Conservation (phyloP, 306 rosid species). For the Calophaca sinica region DNA sequence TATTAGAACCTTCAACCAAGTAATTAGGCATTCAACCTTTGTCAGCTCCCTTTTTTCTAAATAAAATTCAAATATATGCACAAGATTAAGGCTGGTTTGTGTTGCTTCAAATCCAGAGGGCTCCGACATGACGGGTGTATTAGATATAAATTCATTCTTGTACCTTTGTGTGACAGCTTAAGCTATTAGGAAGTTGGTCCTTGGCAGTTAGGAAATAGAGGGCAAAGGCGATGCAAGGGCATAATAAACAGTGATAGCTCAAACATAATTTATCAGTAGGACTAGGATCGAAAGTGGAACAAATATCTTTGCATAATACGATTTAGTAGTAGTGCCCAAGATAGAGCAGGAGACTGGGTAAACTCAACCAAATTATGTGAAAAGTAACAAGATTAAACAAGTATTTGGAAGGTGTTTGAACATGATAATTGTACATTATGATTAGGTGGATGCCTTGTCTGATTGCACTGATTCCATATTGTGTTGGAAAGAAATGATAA, state of each 20-base stretch:
- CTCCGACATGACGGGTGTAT: background rate
- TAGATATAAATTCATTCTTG: background rate
- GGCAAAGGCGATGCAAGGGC: too few relatives aligned
- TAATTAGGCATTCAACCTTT: background rate
- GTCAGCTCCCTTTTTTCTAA: background rate
- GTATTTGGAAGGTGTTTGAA: background rate
- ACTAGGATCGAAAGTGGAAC: background rate
- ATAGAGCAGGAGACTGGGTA: background rate
- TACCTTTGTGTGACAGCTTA: background rate
- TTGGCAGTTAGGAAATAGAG: too few relatives aligned
- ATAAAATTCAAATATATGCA: background rate
- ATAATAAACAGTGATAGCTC: background rate
- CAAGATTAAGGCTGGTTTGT: background rate
- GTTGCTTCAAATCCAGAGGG: background rate
- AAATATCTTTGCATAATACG: background rate
- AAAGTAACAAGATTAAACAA: too few relatives aligned
- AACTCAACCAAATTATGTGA: conserved; percentile 5
- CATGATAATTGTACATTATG: background rate
- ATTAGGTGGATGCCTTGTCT: conserved; percentile 31
- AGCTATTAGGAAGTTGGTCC: conserved; percentile 17
- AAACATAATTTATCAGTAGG: background rate
- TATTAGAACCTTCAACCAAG: background rate
- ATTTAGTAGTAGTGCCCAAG: conserved; percentile 18
- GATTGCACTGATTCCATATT: conserved; percentile 16
- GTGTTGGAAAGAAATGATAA: conserved; percentile 20